Percentiles rank a stretch among this genome's conserved stretches.
These are phyloP conservation scores for Neurospora sp. DNA, from an alignment of 495 filamentous ascomycete genomes.

Conservation along the genomic window DNA sequence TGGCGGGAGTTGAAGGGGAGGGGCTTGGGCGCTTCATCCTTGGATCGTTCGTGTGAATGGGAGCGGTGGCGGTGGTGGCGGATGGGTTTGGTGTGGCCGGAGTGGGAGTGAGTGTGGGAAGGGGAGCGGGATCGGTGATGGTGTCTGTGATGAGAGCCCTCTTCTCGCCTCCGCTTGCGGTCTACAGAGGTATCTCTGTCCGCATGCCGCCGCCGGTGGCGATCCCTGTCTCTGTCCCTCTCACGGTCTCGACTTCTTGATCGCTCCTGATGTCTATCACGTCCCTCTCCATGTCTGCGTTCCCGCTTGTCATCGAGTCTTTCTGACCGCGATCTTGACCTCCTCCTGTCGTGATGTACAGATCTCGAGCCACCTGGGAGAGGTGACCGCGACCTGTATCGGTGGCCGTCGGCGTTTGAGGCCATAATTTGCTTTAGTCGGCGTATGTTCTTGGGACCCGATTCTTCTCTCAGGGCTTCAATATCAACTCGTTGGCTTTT, in stretches of 20 bases:
- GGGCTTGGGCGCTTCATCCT: not conserved
- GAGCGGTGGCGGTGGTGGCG: not conserved
- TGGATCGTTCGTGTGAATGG: not conserved
- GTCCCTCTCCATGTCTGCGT: not conserved
- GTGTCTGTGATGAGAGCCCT: not conserved
- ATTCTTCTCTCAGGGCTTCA: not conserved
- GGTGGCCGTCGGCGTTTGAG: not conserved
- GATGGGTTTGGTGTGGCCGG: too few species aligned
- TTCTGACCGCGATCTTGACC: not conserved
- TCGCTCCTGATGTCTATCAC: not conserved
- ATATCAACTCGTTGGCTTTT: not conserved
- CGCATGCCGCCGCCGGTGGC: not conserved
- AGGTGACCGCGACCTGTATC: not conserved
- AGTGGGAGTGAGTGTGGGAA: not conserved
- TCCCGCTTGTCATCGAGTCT: conserved; percentile 1
- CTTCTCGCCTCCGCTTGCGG: not conserved
- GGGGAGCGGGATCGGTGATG: not conserved
- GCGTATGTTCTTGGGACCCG: not conserved
- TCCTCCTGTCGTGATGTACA: not conserved
- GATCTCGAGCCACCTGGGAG: not conserved
- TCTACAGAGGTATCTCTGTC: not conserved
- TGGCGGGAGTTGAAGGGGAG: conserved; percentile 59
- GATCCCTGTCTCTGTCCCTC: not conserved
- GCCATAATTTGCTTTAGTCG: not conserved
- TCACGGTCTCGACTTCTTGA: conserved; percentile 1